Conservation (phyloP, 345 rosid genomes). For the Durio zibethinus region DNA sequence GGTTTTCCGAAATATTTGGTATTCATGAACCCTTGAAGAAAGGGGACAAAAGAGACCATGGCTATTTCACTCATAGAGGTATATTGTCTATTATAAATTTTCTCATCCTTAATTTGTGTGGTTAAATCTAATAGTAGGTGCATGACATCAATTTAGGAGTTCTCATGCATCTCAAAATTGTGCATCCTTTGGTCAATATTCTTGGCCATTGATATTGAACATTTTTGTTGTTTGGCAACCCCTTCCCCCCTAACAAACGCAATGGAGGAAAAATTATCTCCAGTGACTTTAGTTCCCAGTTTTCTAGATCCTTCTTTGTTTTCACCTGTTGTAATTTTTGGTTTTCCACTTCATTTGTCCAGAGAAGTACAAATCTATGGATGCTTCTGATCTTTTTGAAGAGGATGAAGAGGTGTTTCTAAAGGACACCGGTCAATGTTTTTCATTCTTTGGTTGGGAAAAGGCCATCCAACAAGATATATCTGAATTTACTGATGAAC, state of each 20-base stretch:
- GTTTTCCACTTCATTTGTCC: conserved; percentile 26
- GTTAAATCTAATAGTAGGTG: neutral
- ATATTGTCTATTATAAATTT: conserved; percentile 20
- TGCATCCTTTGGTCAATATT: neutral
- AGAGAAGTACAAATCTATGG: conserved; percentile 61
- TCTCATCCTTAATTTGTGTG: conserved; percentile 4
- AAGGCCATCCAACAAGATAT: conserved; percentile 39
- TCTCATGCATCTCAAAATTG: neutral
- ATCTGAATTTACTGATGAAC: conserved; percentile 34
- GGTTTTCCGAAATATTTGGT: conserved; percentile 96
- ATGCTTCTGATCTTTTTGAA: conserved; percentile 67
- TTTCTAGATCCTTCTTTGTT: neutral
- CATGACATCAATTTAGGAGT: conserved; percentile 12
- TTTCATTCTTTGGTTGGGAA: conserved; percentile 32
- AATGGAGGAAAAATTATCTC: neutral
- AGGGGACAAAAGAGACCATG: conserved; percentile 55
- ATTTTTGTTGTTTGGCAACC: neutral
- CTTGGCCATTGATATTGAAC: neutral
- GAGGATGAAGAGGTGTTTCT: conserved; percentile 84
- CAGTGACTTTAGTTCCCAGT: neutral
- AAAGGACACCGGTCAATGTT: conserved; percentile 46
- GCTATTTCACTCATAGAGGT: conserved; percentile 63
- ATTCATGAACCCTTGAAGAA: conserved; percentile 72
- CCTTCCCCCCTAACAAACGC: neutral
- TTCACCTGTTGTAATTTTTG: neutral